Base-by-base conservation (phyloP, 2,329 filamentous ascomycete genomes). In the Pseudogymnoascus sp. region DNA sequence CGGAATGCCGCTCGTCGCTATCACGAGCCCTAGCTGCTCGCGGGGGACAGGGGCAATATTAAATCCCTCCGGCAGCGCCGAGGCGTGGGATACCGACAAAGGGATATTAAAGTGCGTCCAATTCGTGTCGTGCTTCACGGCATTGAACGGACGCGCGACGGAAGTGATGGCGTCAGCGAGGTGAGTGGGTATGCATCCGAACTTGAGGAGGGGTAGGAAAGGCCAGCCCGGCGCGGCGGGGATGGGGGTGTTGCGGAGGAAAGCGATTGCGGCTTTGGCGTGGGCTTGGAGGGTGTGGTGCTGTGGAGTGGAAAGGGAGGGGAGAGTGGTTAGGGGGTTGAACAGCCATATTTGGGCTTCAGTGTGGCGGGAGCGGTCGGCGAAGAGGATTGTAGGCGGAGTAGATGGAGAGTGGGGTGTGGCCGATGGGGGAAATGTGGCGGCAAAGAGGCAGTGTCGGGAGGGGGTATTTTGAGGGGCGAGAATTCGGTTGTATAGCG, bases 331-430 rank as follows among this genome's bases (percentile, higher is more conserved):
- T 1, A 73, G 61, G 8, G 71, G 63, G 40, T 72, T 72, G 65
- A 69, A 72, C 10, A 70, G 37, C 70, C 70, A 72, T 6, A 72
- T 72, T 59, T 73, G 71, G 19, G 70, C 69, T 64, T 73, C 71
- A 1, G 53, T 38, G 37, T 70, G 67, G 2, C 71, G 67, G 11
- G 69, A 71, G 13, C 71, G 67, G 60, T 73, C 71, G 2, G 71
- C 65, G 62, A 72, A 73, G 21, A 72, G 13, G 21, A 73, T 66
- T 19, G 70, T 73, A 16, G 66, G 71, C 3, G 61, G 10, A 38
- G 65, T 64, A 13, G 67, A 33, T 2, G 50, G 64, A 6, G 62
- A 24, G 2, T 14, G 10, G n/a, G 56, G 24, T 1, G 50, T 14
- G 4, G 40, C n/a, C 14, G 60, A 14, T 6, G 40, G 26, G 33